A percentile compares a stretch with the other conserved stretches of the same genome.
Evolutionary conservation across 163 green algal genomes (phyloP).

Genomic region (Scenedesmus sp.): DNA sequence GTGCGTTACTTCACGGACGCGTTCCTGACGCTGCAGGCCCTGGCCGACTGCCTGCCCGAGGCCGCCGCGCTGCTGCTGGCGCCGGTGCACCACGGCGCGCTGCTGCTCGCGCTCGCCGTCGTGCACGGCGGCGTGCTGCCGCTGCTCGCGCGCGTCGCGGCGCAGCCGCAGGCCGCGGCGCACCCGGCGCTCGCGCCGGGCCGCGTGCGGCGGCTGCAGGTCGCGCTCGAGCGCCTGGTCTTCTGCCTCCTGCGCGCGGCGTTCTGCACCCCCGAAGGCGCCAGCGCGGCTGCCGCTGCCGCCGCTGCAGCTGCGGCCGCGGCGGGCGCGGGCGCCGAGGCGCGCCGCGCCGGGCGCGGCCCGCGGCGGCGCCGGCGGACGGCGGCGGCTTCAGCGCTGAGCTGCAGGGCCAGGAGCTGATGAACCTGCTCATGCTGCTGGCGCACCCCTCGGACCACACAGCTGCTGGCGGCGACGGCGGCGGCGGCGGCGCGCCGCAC

Average conservation of each 20-base stretch:
- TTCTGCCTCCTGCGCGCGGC: slow-evolving; percentile 5
- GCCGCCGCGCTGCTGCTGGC: slow-evolving; percentile 57
- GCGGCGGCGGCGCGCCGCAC: background rate
- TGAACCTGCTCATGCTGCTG: slow-evolving; percentile 53
- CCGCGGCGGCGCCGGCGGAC: slow-evolving; percentile 11
- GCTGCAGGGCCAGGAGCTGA: slow-evolving; percentile 52
- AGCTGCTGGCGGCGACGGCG: slow-evolving; percentile 49
- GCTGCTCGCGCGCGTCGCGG: slow-evolving; percentile 30
- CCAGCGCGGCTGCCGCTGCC: background rate
- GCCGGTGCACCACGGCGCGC: slow-evolving; percentile 23
- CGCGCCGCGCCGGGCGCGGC: background rate
- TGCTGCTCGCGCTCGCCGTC: slow-evolving; percentile 53
- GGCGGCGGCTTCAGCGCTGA: slow-evolving; percentile 34
- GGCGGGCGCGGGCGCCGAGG: background rate
- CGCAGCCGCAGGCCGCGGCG: slow-evolving; percentile 14
- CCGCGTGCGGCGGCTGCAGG: slow-evolving; percentile 15
- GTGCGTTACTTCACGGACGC: slow-evolving; percentile 67
- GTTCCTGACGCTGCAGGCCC: slow-evolving; percentile 53
- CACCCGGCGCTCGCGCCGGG: background rate
- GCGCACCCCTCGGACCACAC: slow-evolving; percentile 11
- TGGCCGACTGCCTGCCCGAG: slow-evolving; percentile 53
- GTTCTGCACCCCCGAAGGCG: slow-evolving; percentile 15
- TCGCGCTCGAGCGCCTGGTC: background rate
- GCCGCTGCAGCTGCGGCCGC: slow-evolving; percentile 15
- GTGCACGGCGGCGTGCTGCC: slow-evolving; percentile 70